phyloP scores from a whole-genome alignment of 2,329 filamentous ascomycete species.

The Lecanoromycetidae sp. region DNA sequence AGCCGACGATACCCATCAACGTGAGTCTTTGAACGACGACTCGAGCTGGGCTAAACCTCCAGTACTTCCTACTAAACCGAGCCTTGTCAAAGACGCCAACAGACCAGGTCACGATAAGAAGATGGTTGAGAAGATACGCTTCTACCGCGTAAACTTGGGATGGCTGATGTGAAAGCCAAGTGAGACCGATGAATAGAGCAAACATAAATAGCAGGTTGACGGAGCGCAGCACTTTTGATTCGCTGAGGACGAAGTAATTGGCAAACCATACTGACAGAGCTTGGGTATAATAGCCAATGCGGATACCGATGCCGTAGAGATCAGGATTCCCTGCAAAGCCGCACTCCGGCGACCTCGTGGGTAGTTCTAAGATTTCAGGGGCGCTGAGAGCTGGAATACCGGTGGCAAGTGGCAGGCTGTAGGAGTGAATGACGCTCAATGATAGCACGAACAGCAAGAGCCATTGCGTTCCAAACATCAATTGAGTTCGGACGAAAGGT shows the following conservation, averaged over 20 bases:
- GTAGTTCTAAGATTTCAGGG: too few relatives aligned
- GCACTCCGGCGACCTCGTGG: too few relatives aligned
- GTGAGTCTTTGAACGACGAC: neutral
- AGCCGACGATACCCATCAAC: neutral
- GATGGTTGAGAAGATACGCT: constrained; percentile 19
- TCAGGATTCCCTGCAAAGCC: constrained; percentile 21
- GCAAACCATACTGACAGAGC: constrained; percentile 22
- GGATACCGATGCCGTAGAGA: constrained; percentile 23
- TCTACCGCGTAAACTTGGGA: constrained; percentile 18
- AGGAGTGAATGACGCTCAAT: neutral
- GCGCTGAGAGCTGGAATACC: too few relatives aligned
- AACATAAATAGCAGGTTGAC: constrained; percentile 21
- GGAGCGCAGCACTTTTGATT: constrained; percentile 20
- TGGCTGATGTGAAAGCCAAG: constrained; percentile 6
- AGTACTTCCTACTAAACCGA: neutral
- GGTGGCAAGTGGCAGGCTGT: neutral
- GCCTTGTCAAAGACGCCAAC: constrained; percentile 6
- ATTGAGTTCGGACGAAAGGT: too few relatives aligned
- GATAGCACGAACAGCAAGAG: neutral
- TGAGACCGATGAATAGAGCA: constrained; percentile 18
- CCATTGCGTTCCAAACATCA: too few relatives aligned
- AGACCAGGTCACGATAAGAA: neutral
- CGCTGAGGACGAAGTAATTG: constrained; percentile 21
- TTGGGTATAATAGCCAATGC: constrained; percentile 24
- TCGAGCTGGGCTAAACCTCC: neutral